Percentiles rank a stretch among this genome's conserved stretches.
Conservation (phyloP, 306 rosid species). For the Senna siamea region DNA sequence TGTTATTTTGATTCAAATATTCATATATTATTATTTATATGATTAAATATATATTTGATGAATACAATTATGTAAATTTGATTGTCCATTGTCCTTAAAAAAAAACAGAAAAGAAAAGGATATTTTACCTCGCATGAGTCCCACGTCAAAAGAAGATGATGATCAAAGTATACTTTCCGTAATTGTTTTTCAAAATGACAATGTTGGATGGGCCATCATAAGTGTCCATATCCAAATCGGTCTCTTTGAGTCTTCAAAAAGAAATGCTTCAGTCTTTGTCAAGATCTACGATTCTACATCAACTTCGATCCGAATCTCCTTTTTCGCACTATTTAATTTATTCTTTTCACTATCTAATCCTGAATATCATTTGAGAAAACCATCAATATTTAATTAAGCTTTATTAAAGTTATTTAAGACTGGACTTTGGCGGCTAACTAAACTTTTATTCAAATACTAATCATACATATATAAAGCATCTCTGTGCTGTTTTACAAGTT, state of each 20-base stretch:
- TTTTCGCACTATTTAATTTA: background rate
- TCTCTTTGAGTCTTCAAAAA: background rate
- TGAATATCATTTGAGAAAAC: constrained; percentile 6
- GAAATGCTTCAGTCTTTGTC: constrained; percentile 37
- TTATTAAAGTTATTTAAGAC: constrained; percentile 15
- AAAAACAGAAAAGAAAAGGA: background rate
- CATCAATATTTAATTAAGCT: background rate
- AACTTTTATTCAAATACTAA: background rate
- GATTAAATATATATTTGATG: no score
- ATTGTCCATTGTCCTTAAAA: no score
- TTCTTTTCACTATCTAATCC: constrained; percentile 6
- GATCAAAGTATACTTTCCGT: background rate
- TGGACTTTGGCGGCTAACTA: constrained; percentile 14
- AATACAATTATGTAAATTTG: no score
- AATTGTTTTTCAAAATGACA: constrained; percentile 14
- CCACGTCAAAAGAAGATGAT: background rate
- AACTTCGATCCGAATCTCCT: constrained; percentile 37
- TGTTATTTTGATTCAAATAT: no score
- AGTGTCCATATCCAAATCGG: constrained; percentile 12
- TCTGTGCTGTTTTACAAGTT: background rate
- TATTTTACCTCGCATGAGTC: background rate
- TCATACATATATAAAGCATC: background rate
- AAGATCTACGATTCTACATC: constrained; percentile 35
- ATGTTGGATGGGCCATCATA: background rate
- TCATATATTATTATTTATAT: no score